Evolutionary conservation across 148 eudicot species (phyloP).

Genomic region (Pouteria glomerata): DNA sequence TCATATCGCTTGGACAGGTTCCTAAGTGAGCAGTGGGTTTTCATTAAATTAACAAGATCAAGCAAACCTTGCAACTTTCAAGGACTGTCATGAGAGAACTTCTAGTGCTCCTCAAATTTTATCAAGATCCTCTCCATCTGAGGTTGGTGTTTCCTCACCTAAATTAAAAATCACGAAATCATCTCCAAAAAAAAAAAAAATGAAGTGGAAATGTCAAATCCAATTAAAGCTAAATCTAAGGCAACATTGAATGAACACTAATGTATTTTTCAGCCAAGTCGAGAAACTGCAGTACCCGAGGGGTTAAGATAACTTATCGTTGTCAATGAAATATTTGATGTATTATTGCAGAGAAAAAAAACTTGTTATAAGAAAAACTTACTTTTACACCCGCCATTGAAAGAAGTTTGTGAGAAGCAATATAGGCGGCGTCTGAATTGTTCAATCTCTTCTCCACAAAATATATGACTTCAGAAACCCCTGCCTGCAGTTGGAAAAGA

Average conservation of each 20-base stretch:
- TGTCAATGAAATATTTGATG: not conserved
- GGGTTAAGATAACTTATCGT: not conserved
- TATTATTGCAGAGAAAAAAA: not conserved
- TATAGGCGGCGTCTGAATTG: slow-evolving; percentile 52
- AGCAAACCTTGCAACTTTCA: slow-evolving; percentile 1
- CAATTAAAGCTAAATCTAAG: not conserved
- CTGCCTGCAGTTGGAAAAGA: slow-evolving; percentile 42
- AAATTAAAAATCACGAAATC: not conserved
- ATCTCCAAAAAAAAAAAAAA: not conserved
- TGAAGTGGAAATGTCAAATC: not conserved
- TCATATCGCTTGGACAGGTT: too few relatives aligned
- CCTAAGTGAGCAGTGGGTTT: too few relatives aligned
- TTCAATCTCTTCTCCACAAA: slow-evolving; percentile 80
- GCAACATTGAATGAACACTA: not conserved
- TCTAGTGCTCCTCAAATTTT: slow-evolving; percentile 35
- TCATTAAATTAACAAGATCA: not conserved
- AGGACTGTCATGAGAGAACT: not conserved
- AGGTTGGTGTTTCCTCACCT: slow-evolving; percentile 68
- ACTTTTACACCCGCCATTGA: slow-evolving; percentile 72
- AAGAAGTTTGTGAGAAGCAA: slow-evolving; percentile 83
- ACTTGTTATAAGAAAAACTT: slow-evolving; percentile 15
- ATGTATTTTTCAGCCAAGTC: not conserved
- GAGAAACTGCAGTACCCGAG: not conserved
- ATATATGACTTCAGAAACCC: slow-evolving; percentile 86
- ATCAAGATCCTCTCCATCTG: slow-evolving; percentile 40